Evolutionary conservation across 805 yeast genomes (phyloP).

Genomic region (Candida endomychidarum): DNA sequence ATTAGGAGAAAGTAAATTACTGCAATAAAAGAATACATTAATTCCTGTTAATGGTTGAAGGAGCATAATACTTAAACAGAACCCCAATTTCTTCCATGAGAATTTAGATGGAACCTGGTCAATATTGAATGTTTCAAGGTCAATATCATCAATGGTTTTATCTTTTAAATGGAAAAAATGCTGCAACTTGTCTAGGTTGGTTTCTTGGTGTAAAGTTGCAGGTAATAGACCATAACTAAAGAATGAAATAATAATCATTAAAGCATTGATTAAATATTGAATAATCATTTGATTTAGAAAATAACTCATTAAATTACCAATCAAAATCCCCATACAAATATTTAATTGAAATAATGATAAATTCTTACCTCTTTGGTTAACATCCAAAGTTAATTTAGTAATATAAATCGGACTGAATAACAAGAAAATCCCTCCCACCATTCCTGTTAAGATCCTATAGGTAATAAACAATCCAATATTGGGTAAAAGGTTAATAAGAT

Average conservation of each 20-base stretch:
- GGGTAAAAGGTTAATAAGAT: constrained; percentile 1
- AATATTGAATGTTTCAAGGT: background rate
- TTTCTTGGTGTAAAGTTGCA: constrained; percentile 10
- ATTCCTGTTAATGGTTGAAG: constrained; percentile 37
- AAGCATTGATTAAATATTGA: constrained; percentile 8
- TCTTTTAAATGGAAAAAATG: constrained; percentile 5
- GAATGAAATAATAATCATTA: constrained; percentile 8
- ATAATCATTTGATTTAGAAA: constrained; percentile 4
- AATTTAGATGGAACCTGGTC: background rate
- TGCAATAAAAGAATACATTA: constrained; percentile 33
- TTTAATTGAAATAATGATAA: constrained; percentile 24
- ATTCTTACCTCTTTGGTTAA: constrained; percentile 16
- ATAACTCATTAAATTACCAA: constrained; percentile 20
- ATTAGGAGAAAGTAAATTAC: constrained; percentile 15
- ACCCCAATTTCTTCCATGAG: constrained; percentile 12
- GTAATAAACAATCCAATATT: constrained; percentile 15
- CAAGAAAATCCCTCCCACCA: constrained; percentile 25
- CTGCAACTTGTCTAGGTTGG: background rate
- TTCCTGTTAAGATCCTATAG: constrained; percentile 21
- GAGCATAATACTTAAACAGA: constrained; percentile 26
- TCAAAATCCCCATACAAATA: constrained; percentile 24
- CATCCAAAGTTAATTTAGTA: constrained; percentile 19
- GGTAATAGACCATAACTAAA: constrained; percentile 10
- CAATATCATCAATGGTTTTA: background rate
- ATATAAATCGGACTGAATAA: constrained; percentile 26